Conservation (phyloP, 257 asterid species). For the Nicotiana knightiana region DNA sequence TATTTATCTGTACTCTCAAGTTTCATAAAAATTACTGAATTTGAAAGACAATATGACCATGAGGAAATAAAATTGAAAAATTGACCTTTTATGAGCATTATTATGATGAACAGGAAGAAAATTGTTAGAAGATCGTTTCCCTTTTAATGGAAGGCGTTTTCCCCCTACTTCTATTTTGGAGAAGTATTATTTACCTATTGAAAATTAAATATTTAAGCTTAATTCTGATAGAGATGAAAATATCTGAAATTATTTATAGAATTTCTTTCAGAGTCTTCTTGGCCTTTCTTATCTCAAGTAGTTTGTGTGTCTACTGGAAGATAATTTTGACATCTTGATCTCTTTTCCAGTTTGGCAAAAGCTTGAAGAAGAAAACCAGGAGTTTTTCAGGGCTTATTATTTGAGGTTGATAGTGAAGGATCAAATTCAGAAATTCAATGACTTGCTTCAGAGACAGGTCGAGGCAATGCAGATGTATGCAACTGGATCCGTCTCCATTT, state of each 20-base stretch:
- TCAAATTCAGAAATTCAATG: constrained; percentile 69
- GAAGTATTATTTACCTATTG: background rate
- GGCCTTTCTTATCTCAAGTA: background rate
- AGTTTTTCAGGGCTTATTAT: constrained; percentile 75
- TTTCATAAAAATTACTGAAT: background rate
- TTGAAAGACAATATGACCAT: background rate
- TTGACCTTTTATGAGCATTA: background rate
- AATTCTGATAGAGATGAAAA: constrained; percentile 1
- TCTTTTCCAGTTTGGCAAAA: constrained; percentile 86
- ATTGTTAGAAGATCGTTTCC: background rate
- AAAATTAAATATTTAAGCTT: background rate
- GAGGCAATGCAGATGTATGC: constrained; percentile 48
- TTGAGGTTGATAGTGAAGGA: constrained; percentile 73
- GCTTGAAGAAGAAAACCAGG: constrained; percentile 82
- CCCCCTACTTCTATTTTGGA: background rate
- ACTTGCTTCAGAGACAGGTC: constrained; percentile 71
- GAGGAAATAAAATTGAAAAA: background rate
- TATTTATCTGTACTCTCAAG: background rate
- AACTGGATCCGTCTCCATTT: constrained; percentile 29
- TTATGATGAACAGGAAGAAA: background rate
- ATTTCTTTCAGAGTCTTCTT: background rate
- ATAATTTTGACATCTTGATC: constrained; percentile 13
- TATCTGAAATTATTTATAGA: background rate
- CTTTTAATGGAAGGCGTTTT: background rate
- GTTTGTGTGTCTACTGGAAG: background rate